Base-by-base conservation (phyloP, 495 filamentous ascomycete genomes). In the Thermothielavioides terrestris region DNA sequence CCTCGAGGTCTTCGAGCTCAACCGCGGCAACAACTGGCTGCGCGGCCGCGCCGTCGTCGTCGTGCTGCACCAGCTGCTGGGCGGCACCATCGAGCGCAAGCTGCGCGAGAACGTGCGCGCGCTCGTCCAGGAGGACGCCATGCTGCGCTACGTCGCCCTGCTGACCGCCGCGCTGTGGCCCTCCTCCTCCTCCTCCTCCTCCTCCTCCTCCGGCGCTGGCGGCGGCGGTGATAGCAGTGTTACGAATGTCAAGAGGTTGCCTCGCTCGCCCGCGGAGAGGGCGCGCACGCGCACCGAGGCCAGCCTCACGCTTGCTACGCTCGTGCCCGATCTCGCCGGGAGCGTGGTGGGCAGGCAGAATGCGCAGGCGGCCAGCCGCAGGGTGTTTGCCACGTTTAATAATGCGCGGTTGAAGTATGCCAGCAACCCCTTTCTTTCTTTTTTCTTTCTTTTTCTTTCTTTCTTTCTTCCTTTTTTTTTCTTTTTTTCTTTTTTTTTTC, bases 71-170 rank as follows among this genome's bases (percentile, higher is more conserved):
- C 58, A 83, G 58, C 66, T 83, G 49, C 66, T 83, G 6, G 94
- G 94, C n/a, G 94, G 94, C 18, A 96, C 94, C 0, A 94, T 99
- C 49, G 94, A 99, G 70, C 82, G 90, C 25, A 92, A 91, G 66
- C 83, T 95, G 30, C 81, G 89, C 20, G 94, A 99, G 27, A 83
- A 81, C 26, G 81, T 84, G 28, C 80, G 78, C 49, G 68, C 72
- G 15, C 62, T 89, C 11, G 58, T 86, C 22, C 79, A 86, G 37
- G 90, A 96, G 57, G 85, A 95, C 15, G 78, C 81, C 9, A 62
- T 97, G 8, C 69, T 90, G 30, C 79, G 77, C 37, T 94, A 94
- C 57, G 69, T 97, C 43, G 64, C 72, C 15, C 62, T 89, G 27
- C 64, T 88, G 6, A 84, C 76, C 50, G 81, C 86, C 39, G 77